Conservation (phyloP, 2,329 filamentous ascomycete species). For the Colletotrichum kahawae region DNA sequence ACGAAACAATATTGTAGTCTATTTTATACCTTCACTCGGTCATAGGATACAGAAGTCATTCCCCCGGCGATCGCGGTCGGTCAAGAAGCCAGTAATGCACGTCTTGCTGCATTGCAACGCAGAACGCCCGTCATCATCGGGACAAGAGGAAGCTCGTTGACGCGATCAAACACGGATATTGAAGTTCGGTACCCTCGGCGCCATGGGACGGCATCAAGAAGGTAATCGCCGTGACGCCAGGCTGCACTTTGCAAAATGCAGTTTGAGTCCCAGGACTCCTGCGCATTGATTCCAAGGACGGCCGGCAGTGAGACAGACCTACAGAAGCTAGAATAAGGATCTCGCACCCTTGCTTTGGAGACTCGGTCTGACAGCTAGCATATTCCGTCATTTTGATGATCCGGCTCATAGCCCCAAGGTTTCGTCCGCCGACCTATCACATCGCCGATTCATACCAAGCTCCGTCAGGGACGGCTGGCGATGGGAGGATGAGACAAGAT, state of each 20-base stretch:
- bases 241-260: background rate
- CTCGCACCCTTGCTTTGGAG: background rate
- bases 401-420: background rate
- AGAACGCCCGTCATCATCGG: background rate
- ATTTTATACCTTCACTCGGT: background rate
- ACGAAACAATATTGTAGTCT: background rate
- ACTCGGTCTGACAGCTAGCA: background rate
- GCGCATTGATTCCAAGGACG: background rate
- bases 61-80: background rate
- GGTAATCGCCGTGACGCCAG: background rate
- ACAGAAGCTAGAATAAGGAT: background rate
- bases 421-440: background rate
- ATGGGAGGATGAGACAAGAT: background rate
- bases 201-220: background rate
- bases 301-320: background rate
- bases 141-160: background rate
- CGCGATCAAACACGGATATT: background rate
- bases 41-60: background rate
- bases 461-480: background rate
- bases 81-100: background rate
- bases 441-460: background rate
- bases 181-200: background rate
- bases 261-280: background rate
- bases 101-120: background rate
- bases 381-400: background rate